phyloP scores from a whole-genome alignment of 2,329 filamentous ascomycete genomes.

The Xenoacremonium recifei region DNA sequence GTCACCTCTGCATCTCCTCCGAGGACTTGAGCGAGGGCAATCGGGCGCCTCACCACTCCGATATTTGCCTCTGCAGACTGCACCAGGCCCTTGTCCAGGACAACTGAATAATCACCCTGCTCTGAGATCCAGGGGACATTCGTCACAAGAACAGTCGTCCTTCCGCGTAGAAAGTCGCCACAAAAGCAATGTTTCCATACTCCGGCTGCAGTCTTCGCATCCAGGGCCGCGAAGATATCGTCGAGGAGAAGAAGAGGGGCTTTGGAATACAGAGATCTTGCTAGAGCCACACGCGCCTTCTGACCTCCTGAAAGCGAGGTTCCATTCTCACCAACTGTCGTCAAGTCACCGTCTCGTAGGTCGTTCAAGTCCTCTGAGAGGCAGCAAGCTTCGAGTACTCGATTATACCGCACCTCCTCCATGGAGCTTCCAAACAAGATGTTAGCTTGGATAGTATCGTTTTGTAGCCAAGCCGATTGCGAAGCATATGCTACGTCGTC shows the following conservation, averaged over 20 bases:
- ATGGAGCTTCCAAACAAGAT: conserved; percentile 53
- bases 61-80: conserved; percentile 42
- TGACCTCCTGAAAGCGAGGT: conserved; percentile 56
- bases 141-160: conserved; percentile 57
- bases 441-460: conserved; percentile 54
- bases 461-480: conserved; percentile 58
- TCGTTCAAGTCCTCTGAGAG: conserved; percentile 50
- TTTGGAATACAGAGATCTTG: conserved; percentile 56
- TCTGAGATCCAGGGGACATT: conserved; percentile 53
- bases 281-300: conserved; percentile 55
- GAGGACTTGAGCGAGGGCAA: conserved; percentile 40
- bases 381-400: conserved; percentile 55
- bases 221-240: conserved; percentile 59
- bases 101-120: conserved; percentile 47
- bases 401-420: conserved; percentile 52
- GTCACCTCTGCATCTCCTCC: conserved; percentile 35
- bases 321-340: conserved; percentile 53
- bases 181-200: conserved; percentile 60
- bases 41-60: conserved; percentile 43
- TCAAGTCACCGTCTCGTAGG: conserved; percentile 49
- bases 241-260: conserved; percentile 55
- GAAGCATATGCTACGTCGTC: conserved; percentile 56
- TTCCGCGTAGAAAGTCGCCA: conserved; percentile 49
- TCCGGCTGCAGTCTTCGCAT: conserved; percentile 55
- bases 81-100: conserved; percentile 45